phyloP scores from a whole-genome alignment of 1,284 basidiomycete species.

The Puccinia hordei region DNA sequence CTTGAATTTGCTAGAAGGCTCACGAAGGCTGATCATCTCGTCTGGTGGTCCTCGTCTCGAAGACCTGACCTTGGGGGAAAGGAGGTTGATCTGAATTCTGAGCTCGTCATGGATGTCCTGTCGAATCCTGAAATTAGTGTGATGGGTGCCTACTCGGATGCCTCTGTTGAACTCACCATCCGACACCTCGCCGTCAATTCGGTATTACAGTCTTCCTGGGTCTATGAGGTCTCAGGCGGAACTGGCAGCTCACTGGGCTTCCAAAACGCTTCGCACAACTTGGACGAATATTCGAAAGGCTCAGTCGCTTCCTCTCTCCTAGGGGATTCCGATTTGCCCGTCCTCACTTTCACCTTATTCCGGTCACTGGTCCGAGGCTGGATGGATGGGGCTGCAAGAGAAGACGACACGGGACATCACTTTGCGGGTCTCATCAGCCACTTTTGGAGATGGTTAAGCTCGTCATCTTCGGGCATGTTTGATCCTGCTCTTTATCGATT shows the following conservation, averaged over 20 bases:
- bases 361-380: constrained; percentile 87
- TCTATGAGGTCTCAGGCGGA: constrained; percentile 90
- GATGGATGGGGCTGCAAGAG: constrained; percentile 77
- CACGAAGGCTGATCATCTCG: constrained; percentile 79
- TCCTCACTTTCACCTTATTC: constrained; percentile 80
- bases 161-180: constrained; percentile 85
- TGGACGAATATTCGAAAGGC: constrained; percentile 84
- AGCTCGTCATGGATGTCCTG: constrained; percentile 67
- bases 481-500: constrained; percentile 93
- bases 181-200: constrained; percentile 92
- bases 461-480: constrained; percentile 79
- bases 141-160: constrained; percentile 87
- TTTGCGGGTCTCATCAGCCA: constrained; percentile 70
- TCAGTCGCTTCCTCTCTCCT: constrained; percentile 75
- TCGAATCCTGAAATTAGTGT: constrained; percentile 80
- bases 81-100: constrained; percentile 70
- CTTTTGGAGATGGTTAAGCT: constrained; percentile 97
- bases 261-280: constrained; percentile 83
- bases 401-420: constrained; percentile 67
- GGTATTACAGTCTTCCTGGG: constrained; percentile 86
- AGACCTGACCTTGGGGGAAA: constrained; percentile 92
- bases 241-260: constrained; percentile 79
- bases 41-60: constrained; percentile 94
- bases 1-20: constrained; percentile 86
- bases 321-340: constrained; percentile 89